Evolutionary conservation across 371 early-diverging fungal genomes (phyloP).

Genomic region (Saksenaea vasiformis): DNA sequence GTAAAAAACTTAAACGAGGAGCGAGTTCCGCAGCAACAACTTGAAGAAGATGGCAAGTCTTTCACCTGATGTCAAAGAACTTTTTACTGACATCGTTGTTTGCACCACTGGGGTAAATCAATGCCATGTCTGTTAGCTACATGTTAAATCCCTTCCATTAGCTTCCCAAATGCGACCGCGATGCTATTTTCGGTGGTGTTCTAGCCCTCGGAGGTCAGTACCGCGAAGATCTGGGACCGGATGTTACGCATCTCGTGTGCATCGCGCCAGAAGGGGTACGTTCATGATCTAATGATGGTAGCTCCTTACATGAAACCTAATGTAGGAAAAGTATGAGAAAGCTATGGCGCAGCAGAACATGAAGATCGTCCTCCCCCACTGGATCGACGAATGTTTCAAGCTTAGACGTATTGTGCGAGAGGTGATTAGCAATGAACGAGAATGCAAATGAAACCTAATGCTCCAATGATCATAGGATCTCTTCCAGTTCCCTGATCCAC

Average conservation of each 20-base stretch:
- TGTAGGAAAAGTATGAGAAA: conserved; percentile 53
- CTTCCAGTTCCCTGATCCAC: conserved; percentile 56
- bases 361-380: conserved; percentile 75
- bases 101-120: too few relatives aligned
- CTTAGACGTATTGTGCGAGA: conserved; percentile 52
- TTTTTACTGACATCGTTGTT: too few relatives aligned
- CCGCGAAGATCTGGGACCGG: conserved; percentile 35
- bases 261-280: conserved; percentile 51
- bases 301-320: background rate
- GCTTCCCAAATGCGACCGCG: conserved; percentile 50
- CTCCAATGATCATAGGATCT: conserved; percentile 8
- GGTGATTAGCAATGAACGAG: conserved; percentile 17
- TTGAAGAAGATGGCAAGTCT: too few relatives aligned
- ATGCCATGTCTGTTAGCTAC: too few relatives aligned
- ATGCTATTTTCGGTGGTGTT: conserved; percentile 50
- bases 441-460: background rate
- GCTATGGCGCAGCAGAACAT: conserved; percentile 51
- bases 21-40: too few relatives aligned
- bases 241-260: conserved; percentile 65
- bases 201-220: conserved; percentile 62
- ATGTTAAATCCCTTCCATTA: conserved; percentile 4
- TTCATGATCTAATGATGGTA: background rate
- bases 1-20: too few relatives aligned
- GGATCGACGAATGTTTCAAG: conserved; percentile 76
- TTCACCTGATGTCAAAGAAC: too few relatives aligned